Evolutionary conservation across 2,329 filamentous ascomycete species (phyloP).

Genomic region (Colletotrichum theobromicola): DNA sequence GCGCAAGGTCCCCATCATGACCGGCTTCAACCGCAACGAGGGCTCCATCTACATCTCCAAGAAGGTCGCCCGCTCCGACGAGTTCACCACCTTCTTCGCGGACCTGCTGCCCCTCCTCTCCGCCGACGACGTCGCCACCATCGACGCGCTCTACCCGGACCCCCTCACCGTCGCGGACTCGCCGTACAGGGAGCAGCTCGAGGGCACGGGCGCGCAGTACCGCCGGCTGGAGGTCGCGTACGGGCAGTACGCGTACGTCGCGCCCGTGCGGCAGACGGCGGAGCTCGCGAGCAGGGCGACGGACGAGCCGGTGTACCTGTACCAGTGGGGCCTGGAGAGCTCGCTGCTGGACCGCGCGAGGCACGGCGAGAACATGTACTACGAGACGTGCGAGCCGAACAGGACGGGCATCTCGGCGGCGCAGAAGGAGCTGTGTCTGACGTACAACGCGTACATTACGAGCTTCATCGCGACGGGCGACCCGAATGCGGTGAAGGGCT

Average conservation of each 20-base stretch:
- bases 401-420: slow-evolving; percentile 47
- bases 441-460: slow-evolving; percentile 44
- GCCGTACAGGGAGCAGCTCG: slow-evolving; percentile 2
- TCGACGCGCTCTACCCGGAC: slow-evolving; percentile 65
- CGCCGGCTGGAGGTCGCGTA: slow-evolving; percentile 65
- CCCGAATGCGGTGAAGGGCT: slow-evolving; percentile 5
- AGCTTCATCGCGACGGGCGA: slow-evolving; percentile 35
- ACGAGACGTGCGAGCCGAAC: slow-evolving; percentile 27
- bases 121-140: slow-evolving; percentile 52
- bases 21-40: slow-evolving; percentile 75
- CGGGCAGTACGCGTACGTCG: slow-evolving; percentile 68
- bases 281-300: slow-evolving; percentile 47
- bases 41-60: slow-evolving; percentile 68
- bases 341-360: slow-evolving; percentile 41
- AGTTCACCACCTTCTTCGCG: slow-evolving; percentile 60
- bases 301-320: slow-evolving; percentile 39
- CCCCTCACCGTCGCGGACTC: slow-evolving; percentile 24
- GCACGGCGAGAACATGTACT: slow-evolving; percentile 49
- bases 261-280: slow-evolving; percentile 67
- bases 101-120: slow-evolving; percentile 64
- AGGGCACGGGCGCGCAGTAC: slow-evolving; percentile 56
- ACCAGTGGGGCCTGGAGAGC: slow-evolving; percentile 62
- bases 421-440: slow-evolving; percentile 39
- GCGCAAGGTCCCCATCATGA: slow-evolving; percentile 66
- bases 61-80: slow-evolving; percentile 43